Conservation (phyloP, 2,329 filamentous ascomycete species). For the Arthroderma sp. region DNA sequence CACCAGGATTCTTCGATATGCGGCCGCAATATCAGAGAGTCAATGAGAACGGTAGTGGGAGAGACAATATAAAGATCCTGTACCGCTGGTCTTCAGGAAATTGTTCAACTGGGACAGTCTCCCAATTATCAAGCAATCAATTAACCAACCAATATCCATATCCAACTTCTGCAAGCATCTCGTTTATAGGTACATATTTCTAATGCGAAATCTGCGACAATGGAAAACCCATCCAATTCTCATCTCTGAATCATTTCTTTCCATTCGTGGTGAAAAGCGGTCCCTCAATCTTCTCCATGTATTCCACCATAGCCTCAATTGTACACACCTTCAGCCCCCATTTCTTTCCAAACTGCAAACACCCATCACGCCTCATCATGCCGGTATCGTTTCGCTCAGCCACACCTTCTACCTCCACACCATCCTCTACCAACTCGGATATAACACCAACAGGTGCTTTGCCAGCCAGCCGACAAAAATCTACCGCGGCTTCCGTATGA, state of each 20-base stretch:
- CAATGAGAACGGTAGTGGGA: too few species aligned
- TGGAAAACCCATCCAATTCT: too few species aligned
- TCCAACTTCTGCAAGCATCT: too few species aligned
- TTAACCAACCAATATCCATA: too few species aligned
- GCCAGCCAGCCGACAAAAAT: conserved; percentile 76
- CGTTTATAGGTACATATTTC: too few species aligned
- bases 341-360: conserved; percentile 71
- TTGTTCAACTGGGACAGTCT: too few species aligned
- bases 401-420: conserved; percentile 49
- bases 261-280: conserved; percentile 20
- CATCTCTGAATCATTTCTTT: conserved; percentile 11
- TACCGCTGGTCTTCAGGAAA: too few species aligned
- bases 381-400: conserved; percentile 36
- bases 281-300: conserved; percentile 64
- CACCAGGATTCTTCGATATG: too few species aligned
- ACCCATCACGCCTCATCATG: conserved; percentile 86
- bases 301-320: conserved; percentile 74
- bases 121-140: too few species aligned
- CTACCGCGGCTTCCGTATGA: conserved; percentile 87
- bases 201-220: too few species aligned
- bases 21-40: too few species aligned
- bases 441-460: conserved; percentile 69
- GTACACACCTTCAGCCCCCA: conserved; percentile 92
- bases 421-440: conserved; percentile 82
- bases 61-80: too few species aligned